phyloP scores from a whole-genome alignment of 257 asterid species.

The Ilex aquifolium region DNA sequence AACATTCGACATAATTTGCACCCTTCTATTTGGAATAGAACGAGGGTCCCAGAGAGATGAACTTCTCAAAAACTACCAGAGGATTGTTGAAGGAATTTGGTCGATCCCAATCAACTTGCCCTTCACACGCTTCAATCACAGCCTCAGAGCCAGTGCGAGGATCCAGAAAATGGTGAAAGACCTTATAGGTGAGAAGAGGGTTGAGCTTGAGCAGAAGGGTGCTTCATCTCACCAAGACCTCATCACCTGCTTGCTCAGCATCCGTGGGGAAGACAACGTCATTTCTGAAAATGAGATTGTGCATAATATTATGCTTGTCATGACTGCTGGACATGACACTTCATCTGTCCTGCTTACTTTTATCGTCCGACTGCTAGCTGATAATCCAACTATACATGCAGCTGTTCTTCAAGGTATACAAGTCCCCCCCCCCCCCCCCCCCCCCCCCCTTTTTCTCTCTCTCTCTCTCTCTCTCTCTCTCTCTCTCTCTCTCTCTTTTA shows the following conservation, averaged over 20 bases:
- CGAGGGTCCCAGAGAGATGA: conserved; percentile 42
- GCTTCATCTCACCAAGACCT: conserved; percentile 55
- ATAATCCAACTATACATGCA: conserved; percentile 31
- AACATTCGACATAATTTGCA: conserved; percentile 71
- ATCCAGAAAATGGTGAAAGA: conserved; percentile 40
- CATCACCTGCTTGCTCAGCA: conserved; percentile 58
- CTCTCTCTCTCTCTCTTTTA: not conserved
- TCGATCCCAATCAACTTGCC: conserved; percentile 60
- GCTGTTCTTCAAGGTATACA: conserved; percentile 52
- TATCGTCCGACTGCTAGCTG: conserved; percentile 44
- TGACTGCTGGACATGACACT: conserved; percentile 70
- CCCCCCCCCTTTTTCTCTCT: too few relatives aligned
- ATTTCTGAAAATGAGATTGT: conserved; percentile 57
- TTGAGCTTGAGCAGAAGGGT: conserved; percentile 29
- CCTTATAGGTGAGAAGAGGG: conserved; percentile 42
- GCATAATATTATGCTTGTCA: conserved; percentile 51
- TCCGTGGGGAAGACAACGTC: conserved; percentile 28
- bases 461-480: not conserved
- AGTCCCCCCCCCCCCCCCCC: conserved; percentile 2
- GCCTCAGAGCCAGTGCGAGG: conserved; percentile 58
- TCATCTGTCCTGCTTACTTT: conserved; percentile 60
- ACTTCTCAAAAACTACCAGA: conserved; percentile 29
- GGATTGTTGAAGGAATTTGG: conserved; percentile 63
- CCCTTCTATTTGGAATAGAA: conserved; percentile 57
- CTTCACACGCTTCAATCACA: conserved; percentile 52